phyloP scores from a whole-genome alignment of 116 monocot species.

The Cymodocea nodosa region DNA sequence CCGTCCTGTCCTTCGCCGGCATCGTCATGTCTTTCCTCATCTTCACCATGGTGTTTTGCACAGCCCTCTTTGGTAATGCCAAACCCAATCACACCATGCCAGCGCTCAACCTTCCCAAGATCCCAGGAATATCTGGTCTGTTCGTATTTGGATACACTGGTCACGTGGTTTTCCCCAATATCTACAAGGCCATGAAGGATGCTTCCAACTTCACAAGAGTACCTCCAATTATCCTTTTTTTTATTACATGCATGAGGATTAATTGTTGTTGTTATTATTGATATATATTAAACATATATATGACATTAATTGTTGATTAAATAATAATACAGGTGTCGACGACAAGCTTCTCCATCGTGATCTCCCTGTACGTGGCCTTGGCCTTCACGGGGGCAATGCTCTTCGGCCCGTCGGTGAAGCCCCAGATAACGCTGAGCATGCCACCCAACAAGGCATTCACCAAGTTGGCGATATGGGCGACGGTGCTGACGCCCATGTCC shows the following conservation, averaged over 20 bases:
- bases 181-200: slow-evolving; percentile 70
- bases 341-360: slow-evolving; percentile 57
- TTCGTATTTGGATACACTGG: slow-evolving; percentile 67
- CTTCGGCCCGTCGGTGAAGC: slow-evolving; percentile 48
- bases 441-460: slow-evolving; percentile 39
- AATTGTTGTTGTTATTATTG: too few species aligned
- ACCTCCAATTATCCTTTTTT: background rate
- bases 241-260: too few species aligned
- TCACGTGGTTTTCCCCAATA: slow-evolving; percentile 76
- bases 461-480: slow-evolving; percentile 65
- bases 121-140: slow-evolving; percentile 61
- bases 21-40: slow-evolving; percentile 68
- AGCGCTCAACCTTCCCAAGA: slow-evolving; percentile 27
- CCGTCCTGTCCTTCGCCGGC: slow-evolving; percentile 65
- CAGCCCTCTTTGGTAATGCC: slow-evolving; percentile 33
- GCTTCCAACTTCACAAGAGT: slow-evolving; percentile 70
- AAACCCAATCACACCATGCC: slow-evolving; percentile 27
- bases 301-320: too few species aligned
- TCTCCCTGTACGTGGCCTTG: slow-evolving; percentile 38
- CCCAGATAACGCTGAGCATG: slow-evolving; percentile 81
- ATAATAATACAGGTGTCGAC: slow-evolving; percentile 31
- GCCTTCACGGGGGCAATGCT: slow-evolving; percentile 67
- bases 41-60: slow-evolving; percentile 25
- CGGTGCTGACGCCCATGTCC: slow-evolving; percentile 71
- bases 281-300: too few species aligned